Evolutionary conservation across 345 rosid genomes (phyloP).

Genomic region (Isatis tinctoria): DNA sequence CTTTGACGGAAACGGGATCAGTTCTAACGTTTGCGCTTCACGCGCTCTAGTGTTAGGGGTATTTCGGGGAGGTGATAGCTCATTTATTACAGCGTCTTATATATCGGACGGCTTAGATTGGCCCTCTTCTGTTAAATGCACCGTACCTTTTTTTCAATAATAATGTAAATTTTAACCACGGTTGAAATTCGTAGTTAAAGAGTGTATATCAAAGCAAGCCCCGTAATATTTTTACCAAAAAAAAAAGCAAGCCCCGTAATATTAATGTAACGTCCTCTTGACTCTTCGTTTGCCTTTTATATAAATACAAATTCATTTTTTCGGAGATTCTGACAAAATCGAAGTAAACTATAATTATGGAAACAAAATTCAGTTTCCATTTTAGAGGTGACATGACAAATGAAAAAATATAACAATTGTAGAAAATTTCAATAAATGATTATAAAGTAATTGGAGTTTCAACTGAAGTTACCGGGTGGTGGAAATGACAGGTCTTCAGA

Average conservation of each 20-base stretch:
- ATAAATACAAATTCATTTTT: no score
- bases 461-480: conserved; percentile 22
- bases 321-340: background rate
- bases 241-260: background rate
- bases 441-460: background rate
- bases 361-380: conserved; percentile 19
- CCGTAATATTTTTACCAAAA: conserved; percentile 2
- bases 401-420: background rate
- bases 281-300: conserved; percentile 1
- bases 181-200: no score
- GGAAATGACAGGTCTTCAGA: conserved; percentile 25
- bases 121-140: background rate
- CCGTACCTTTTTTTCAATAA: background rate
- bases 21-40: background rate
- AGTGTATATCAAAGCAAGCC: background rate
- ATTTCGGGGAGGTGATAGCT: background rate
- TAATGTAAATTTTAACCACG: background rate
- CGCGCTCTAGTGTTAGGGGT: background rate
- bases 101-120: conserved; percentile 27
- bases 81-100: background rate
- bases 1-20: conserved; percentile 18
- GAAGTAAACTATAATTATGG: background rate
- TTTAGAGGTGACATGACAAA: conserved; percentile 14
- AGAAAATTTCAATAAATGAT: background rate
- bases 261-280: background rate